A percentile compares a stretch with the other conserved stretches of the same genome.
These are phyloP conservation scores for Dipteronia sinensis DNA, from an alignment of 345 rosid genomes.

Conservation along the genomic window DNA sequence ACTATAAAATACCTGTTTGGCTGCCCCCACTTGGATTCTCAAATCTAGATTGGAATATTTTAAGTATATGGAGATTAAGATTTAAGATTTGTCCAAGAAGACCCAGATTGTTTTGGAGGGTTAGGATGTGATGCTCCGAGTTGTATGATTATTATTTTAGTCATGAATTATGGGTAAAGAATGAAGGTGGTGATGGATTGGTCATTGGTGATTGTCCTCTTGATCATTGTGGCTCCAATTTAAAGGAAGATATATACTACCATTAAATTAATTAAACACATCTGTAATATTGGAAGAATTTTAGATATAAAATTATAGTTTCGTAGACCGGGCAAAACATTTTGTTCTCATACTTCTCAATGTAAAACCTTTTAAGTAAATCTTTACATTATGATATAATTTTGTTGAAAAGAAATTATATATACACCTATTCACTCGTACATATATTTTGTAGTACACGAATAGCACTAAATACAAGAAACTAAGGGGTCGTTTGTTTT, in stretches of 20 bases:
- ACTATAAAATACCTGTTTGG: background rate
- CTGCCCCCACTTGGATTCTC: background rate
- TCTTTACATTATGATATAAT: too few relatives aligned
- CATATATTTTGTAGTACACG: too few relatives aligned
- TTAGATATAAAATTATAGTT: too few relatives aligned
- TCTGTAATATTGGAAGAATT: background rate
- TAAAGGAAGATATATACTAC: too few relatives aligned
- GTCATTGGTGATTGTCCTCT: constrained; percentile 14
- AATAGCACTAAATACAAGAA: too few relatives aligned
- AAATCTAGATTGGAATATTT: background rate
- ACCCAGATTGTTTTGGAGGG: background rate
- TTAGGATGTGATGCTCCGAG: constrained; percentile 24
- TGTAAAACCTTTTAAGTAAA: too few relatives aligned
- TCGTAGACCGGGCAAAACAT: too few relatives aligned
- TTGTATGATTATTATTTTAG: constrained; percentile 9
- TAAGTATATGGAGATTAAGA: background rate
- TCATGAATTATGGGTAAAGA: constrained; percentile 37
- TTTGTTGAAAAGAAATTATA: too few relatives aligned
- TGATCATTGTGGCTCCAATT: constrained; percentile 21
- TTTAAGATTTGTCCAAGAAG: background rate
- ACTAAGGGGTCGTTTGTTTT: too few relatives aligned
- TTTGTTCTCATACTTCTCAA: too few relatives aligned
- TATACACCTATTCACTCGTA: too few relatives aligned
- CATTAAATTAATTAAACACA: too few relatives aligned
- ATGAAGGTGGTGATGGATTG: constrained; percentile 6